A percentile compares a stretch with the other conserved stretches of the same genome.
phyloP scores from a whole-genome alignment of 352 stramenopile species.

The Phytophthora boehmeriae region DNA sequence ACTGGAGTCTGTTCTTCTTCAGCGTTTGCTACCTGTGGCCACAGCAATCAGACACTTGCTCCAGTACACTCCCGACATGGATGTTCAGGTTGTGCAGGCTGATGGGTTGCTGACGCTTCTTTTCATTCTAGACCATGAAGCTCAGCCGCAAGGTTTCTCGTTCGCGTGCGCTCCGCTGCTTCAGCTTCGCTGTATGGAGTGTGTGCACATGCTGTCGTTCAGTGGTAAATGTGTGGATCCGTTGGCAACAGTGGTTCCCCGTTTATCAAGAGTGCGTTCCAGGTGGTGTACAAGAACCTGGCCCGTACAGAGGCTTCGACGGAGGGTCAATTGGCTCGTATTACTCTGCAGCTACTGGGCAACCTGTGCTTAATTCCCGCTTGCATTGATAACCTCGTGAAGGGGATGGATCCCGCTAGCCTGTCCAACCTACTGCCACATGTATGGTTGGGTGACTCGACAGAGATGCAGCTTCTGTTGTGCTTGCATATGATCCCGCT shows the following conservation, averaged over 20 bases:
- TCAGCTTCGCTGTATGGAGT: conserved; percentile 87
- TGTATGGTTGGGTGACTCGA: conserved; percentile 80
- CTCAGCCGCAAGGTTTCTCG: conserved; percentile 79
- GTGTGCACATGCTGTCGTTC: conserved; percentile 88
- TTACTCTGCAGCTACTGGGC: conserved; percentile 82
- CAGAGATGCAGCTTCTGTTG: conserved; percentile 81
- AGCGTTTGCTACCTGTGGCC: conserved; percentile 76
- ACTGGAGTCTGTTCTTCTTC: conserved; percentile 71
- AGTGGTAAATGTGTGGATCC: conserved; percentile 81
- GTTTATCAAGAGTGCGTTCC: conserved; percentile 87
- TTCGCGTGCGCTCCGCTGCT: conserved; percentile 75
- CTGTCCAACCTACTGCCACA: conserved; percentile 74
- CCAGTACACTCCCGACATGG: conserved; percentile 85
- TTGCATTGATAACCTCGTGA: conserved; percentile 88
- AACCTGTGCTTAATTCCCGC: conserved; percentile 87
- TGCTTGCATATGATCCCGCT: conserved; percentile 90
- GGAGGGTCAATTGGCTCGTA: conserved; percentile 77
- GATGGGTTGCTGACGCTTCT: conserved; percentile 77
- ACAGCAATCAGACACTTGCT: conserved; percentile 83
- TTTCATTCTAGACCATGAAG: conserved; percentile 83
- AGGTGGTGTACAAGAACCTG: conserved; percentile 86
- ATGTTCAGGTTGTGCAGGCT: conserved; percentile 79
- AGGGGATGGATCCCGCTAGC: conserved; percentile 83
- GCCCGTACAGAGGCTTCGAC: conserved; percentile 79
- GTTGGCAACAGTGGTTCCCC: conserved; percentile 76